phyloP scores from a whole-genome alignment of 129 eudicot species.

The Dittrichia graveolens region DNA sequence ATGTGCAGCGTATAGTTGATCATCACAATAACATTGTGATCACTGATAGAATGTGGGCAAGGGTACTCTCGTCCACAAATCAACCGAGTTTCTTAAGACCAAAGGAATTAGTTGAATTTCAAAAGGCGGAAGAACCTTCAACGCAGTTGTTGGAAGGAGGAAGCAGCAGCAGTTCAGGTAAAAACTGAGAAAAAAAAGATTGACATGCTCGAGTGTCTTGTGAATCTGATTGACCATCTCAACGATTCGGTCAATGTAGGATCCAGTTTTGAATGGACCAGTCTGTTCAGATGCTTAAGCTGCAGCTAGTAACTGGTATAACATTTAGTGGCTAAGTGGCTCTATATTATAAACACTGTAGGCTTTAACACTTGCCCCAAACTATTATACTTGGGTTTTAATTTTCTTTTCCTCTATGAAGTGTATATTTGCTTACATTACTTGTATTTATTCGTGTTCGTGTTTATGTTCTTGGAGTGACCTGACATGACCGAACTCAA shows the following conservation, averaged over 20 bases:
- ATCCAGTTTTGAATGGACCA: slow-evolving; percentile 30
- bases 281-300: slow-evolving; percentile 42
- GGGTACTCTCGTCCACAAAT: slow-evolving; percentile 63
- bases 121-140: slow-evolving; percentile 35
- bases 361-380: slow-evolving; percentile 13
- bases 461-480: neutral
- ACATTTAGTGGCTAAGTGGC: slow-evolving; percentile 28
- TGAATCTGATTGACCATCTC: slow-evolving; percentile 40
- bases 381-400: slow-evolving; percentile 6
- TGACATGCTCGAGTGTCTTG: slow-evolving; percentile 41
- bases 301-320: slow-evolving; percentile 40
- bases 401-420: no score
- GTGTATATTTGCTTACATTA: neutral
- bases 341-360: slow-evolving; percentile 26
- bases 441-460: neutral
- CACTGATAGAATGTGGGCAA: slow-evolving; percentile 79
- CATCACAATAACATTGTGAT: slow-evolving; percentile 54
- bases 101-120: slow-evolving; percentile 34
- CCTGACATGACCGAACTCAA: neutral
- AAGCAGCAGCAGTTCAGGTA: slow-evolving; percentile 36
- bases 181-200: slow-evolving; percentile 32
- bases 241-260: slow-evolving; percentile 45
- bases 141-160: slow-evolving; percentile 33
- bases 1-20: slow-evolving; percentile 62
- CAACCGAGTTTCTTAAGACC: slow-evolving; percentile 65